These are phyloP conservation scores for Mycena chlorophos DNA, from an alignment of 768 basidiomycete species.

Conservation along the genomic window DNA sequence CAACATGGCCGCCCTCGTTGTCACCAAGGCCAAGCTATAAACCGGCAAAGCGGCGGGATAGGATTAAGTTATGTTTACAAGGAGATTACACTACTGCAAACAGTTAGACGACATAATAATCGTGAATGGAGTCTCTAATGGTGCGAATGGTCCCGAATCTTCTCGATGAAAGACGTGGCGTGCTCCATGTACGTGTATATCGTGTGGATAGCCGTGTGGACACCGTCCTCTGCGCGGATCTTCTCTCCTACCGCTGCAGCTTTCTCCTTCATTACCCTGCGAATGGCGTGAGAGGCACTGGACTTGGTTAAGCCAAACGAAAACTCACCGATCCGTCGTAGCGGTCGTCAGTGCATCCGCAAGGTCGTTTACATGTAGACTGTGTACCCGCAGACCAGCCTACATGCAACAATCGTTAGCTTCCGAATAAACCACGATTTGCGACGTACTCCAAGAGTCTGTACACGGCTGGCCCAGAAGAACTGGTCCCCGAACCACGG, in stretches of 20 bases:
- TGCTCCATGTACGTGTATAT: conserved; percentile 53
- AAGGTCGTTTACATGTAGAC: conserved; percentile 47
- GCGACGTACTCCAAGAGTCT: conserved; percentile 54
- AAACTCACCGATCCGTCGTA: conserved; percentile 50
- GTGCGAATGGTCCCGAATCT: conserved; percentile 25
- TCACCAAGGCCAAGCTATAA: conserved; percentile 42
- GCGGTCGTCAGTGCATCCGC: conserved; percentile 56
- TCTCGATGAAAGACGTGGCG: conserved; percentile 14
- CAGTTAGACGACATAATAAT: too few species aligned
- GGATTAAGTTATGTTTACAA: conserved; percentile 3
- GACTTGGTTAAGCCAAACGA: background rate
- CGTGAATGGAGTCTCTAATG: background rate
- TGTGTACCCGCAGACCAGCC: conserved; percentile 53
- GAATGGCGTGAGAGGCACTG: background rate
- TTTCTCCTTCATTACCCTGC: conserved; percentile 60
- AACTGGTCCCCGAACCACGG: conserved; percentile 74
- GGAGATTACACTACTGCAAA: background rate
- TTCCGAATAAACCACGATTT: background rate
- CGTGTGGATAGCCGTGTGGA: conserved; percentile 53
- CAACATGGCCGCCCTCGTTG: conserved; percentile 38
- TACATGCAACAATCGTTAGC: conserved; percentile 16
- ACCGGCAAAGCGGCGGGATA: background rate
- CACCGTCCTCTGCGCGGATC: conserved; percentile 52
- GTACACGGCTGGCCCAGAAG: conserved; percentile 59
- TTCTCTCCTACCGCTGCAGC: conserved; percentile 44